These are phyloP conservation scores for Manihot esculenta DNA, from an alignment of 441 rosid species.

Conservation along the genomic window DNA sequence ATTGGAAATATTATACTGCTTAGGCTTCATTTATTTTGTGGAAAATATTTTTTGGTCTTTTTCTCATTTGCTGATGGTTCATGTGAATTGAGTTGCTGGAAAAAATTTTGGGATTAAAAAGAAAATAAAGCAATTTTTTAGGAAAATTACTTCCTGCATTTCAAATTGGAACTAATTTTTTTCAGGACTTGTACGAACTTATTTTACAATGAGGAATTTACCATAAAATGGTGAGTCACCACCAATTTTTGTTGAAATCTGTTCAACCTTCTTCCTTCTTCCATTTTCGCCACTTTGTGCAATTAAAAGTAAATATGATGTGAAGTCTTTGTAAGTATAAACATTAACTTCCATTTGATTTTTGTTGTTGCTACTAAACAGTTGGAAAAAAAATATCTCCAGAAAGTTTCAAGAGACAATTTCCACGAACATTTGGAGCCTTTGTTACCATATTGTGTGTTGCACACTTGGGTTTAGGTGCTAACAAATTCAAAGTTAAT, in stretches of 20 bases:
- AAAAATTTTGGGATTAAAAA: too few relatives aligned
- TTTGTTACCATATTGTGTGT: not conserved
- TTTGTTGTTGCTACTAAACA: not conserved
- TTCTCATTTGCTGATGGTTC: not conserved
- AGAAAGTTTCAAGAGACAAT: not conserved
- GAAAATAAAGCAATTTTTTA: not conserved
- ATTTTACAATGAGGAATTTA: not conserved
- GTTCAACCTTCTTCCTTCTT: not conserved
- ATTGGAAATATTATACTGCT: not conserved
- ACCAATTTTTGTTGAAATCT: not conserved
- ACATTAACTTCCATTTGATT: not conserved
- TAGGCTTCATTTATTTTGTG: not conserved
- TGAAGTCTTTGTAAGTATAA: not conserved
- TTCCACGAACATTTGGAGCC: not conserved
- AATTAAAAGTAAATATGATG: not conserved
- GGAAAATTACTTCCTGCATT: not conserved
- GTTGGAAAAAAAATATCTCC: not conserved
- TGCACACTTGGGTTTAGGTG: not conserved
- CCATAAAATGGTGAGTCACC: too few relatives aligned
- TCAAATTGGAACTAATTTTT: not conserved
- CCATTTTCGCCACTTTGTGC: not conserved
- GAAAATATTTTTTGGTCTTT: not conserved
- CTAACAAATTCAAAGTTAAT: not conserved
- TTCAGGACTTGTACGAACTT: not conserved
- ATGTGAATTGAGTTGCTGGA: too few relatives aligned